These are phyloP conservation scores for Barnettozyma vustinii DNA, from an alignment of 805 yeast species.

Conservation along the genomic window DNA sequence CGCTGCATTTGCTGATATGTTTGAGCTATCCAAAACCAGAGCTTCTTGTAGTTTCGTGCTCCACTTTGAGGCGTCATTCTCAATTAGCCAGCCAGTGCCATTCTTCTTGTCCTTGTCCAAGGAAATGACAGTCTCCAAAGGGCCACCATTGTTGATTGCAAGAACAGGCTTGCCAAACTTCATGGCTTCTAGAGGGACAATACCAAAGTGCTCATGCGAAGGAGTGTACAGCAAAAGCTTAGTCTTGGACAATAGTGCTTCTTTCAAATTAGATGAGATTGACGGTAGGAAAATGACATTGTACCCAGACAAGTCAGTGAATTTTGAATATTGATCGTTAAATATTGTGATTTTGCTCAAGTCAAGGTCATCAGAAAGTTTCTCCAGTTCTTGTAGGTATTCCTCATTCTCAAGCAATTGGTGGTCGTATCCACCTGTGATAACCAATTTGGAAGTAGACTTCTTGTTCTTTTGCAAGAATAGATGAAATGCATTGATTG, in stretches of 20 bases:
- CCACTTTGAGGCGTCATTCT: conserved; percentile 49
- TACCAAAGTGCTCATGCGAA: conserved; percentile 90
- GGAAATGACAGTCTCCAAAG: conserved; percentile 61
- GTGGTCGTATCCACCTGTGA: conserved; percentile 90
- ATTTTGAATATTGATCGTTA: conserved; percentile 26
- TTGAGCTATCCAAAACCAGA: conserved; percentile 21
- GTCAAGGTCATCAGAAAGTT: conserved; percentile 38
- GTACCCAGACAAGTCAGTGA: conserved; percentile 18
- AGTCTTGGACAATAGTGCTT: conserved; percentile 50
- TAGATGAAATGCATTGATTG: conserved; percentile 59
- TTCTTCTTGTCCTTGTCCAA: conserved; percentile 25
- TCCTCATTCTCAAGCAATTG: conserved; percentile 70
- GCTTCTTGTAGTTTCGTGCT: conserved; percentile 40
- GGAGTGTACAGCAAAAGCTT: conserved; percentile 81
- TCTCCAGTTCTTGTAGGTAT: conserved; percentile 57
- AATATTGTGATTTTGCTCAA: conserved; percentile 42
- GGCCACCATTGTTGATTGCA: conserved; percentile 90
- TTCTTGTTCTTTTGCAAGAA: conserved; percentile 27
- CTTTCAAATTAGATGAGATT: conserved; percentile 60
- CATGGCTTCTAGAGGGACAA: conserved; percentile 97
- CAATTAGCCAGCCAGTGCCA: conserved; percentile 63
- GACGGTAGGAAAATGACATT: conserved; percentile 78
- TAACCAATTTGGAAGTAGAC: conserved; percentile 44
- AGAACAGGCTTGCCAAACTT: conserved; percentile 73
- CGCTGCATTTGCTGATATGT: conserved; percentile 26